Evolutionary conservation across 2,329 filamentous ascomycete species (phyloP), one percentile per base, ranked within the genome.

Genomic region (Penicillium thymicola): DNA sequence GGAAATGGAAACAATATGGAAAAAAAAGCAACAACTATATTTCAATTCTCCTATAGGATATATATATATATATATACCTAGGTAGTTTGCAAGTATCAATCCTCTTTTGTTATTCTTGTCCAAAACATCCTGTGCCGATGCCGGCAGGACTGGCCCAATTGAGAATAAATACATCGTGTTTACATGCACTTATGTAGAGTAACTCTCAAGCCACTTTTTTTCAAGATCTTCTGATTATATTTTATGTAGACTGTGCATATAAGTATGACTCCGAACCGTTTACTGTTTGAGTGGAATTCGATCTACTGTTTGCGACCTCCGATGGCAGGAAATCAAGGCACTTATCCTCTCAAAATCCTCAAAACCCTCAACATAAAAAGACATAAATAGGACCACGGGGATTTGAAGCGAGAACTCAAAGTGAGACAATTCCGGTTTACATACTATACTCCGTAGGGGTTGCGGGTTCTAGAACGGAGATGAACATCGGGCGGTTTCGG

Each of bases 401-500:
- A 34, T 25, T 25, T 25, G 2, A 10, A 32, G n/a, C 13, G 7
- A 18, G 10, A 23, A 41, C n/a, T 4, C 9, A 37, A 18, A 18
- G 34, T 42, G 47, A 50, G 47, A 50, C 49, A 44, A 25, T 1
- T 16, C 1, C 14, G 6, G 7, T 14, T 21, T 38, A 21, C 23
- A 25, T 42, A 36, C 11, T 32, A 21, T 21, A 21, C 21, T 2
- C 21, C 21, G 21, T 21, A 21, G 18, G n/a, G n/a, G 14, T 51
- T 54, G 25, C 13, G 13, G 28, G 36, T 23, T 42, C 37, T 21
- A 42, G 36, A 37, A 46, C 49, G 50, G n/a, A 36, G 6, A 16
- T 34, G 43, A 55, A 55, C 41, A 32, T 66, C 67, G 68, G 68
- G 62, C 58, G 60, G 49, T 62, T 62, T 60, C 67, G 67, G 67